Evolutionary conservation across 1,139 yeast species (phyloP), one percentile per base, ranked within the genome.

Genomic region (Sugiyamaella xylanicola): DNA sequence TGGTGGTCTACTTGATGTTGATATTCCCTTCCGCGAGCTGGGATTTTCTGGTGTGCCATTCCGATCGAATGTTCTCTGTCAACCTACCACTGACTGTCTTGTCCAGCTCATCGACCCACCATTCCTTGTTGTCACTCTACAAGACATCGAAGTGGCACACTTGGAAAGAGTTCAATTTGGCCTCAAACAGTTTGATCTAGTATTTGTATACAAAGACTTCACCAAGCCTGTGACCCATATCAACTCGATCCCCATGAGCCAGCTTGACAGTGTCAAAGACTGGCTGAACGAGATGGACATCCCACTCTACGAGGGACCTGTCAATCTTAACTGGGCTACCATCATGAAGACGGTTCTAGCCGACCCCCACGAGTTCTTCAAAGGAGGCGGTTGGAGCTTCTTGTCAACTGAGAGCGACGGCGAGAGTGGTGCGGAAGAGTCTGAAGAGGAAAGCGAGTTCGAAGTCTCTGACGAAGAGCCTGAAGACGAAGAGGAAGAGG

Each of bases 21-120:
- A 93, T 73, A 83, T 90, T 51, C 98, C 99, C 48, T 90, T 93
- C 76, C 82, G 97, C 70, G 99, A 95, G 68, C 80, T 95, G 56
- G 99, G 98, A 29, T 93, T 93, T 81, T 90, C 85, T 63, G 99
- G 99, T 80, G 99, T 93, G 19, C 99, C 99, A 39, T 88, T 87
- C 73, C 82, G 99, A 68, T 88, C 97, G 7, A 88, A 96, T 17
- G 97, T 93, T 21, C 84, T 87, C 68, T 86, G 97, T 80, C 89
- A 93, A 83, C 99, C 99, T 36, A 91, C 99, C 0, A 86, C 98
- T 67, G 98, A 93, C 71, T 93, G 98, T 77, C 80, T 93, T 65
- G 87, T 93, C 51, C 98, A 92, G 75, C 80, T 95, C 63, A 83
- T 92, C 59, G 99, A 93, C 69, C 95, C 97, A 5, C 99, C 99